Conservation (phyloP, 31 red algal species). For the Bonnemaisonia californica region DNA sequence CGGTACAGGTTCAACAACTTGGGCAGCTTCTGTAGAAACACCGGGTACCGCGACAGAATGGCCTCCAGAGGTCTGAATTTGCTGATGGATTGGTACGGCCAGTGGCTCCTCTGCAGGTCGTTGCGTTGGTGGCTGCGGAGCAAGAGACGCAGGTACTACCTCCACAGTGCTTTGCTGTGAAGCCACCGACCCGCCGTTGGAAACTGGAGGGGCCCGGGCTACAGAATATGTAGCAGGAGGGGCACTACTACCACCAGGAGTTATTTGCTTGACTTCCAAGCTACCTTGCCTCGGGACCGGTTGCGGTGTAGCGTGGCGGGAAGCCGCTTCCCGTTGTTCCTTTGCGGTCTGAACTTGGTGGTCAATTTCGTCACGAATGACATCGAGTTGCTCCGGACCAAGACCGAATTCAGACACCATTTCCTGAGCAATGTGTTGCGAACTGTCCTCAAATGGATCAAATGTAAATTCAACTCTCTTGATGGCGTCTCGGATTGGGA, state of each 20-base stretch:
- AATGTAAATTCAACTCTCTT: constrained; percentile 95
- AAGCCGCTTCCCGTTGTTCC: constrained; percentile 49
- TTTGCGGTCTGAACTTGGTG: constrained; percentile 70
- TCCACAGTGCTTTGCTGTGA: not conserved
- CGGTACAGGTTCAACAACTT: not conserved
- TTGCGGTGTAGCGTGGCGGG: constrained; percentile 63
- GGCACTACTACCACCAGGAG: not conserved
- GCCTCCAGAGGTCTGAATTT: not conserved
- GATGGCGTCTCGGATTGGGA: constrained; percentile 85
- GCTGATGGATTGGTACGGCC: not conserved
- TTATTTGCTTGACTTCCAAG: not conserved
- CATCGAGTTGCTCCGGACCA: constrained; percentile 64
- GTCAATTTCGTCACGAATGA: constrained; percentile 83
- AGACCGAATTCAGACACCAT: constrained; percentile 93
- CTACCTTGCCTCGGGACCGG: constrained; percentile 16
- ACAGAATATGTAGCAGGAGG: not conserved
- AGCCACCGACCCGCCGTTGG: not conserved
- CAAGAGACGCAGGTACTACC: not conserved
- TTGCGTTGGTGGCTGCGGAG: not conserved
- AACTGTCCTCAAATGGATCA: constrained; percentile 87
- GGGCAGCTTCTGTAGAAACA: not conserved
- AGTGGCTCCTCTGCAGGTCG: not conserved
- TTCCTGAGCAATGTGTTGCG: constrained; percentile 88
- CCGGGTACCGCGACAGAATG: not conserved
- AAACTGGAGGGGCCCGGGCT: not conserved